phyloP scores from a whole-genome alignment of 176 grass and related monocot genomes.

The Oropetium thomaeum region DNA sequence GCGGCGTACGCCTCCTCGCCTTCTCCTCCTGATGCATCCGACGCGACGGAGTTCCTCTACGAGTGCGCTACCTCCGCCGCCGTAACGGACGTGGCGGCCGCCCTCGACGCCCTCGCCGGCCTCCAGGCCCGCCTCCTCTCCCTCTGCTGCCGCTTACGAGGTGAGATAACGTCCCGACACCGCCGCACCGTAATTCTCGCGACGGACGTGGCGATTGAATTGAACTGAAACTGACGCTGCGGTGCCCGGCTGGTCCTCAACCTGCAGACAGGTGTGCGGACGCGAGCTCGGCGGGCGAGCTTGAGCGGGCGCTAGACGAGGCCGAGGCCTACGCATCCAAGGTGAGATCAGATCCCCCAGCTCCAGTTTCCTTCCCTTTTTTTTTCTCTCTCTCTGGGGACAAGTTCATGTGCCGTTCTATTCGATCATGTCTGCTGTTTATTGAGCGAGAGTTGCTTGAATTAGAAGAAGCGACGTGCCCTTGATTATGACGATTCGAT shows the following conservation, averaged over 20 bases:
- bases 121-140: slow-evolving; percentile 39
- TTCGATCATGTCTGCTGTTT: background rate
- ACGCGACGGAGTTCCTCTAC: slow-evolving; percentile 45
- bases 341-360: too few species aligned
- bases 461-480: too few species aligned
- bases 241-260: background rate
- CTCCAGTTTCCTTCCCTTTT: background rate
- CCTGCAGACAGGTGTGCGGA: slow-evolving; percentile 28
- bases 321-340: slow-evolving; percentile 57
- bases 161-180: background rate
- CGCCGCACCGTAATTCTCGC: background rate
- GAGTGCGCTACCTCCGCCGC: slow-evolving; percentile 31
- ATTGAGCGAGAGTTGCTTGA: background rate
- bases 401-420: too few species aligned
- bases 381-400: too few species aligned
- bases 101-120: slow-evolving; percentile 26
- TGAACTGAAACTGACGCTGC: background rate
- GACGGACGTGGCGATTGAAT: background rate
- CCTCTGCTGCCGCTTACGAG: slow-evolving; percentile 35
- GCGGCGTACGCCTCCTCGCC: background rate
- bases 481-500: background rate
- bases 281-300: background rate
- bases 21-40: background rate
- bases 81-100: slow-evolving; percentile 40
- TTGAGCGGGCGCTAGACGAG: slow-evolving; percentile 53